Percentiles rank a stretch among this genome's conserved stretches.
Evolutionary conservation across 2,329 filamentous ascomycete genomes (phyloP).

Genomic region (Fusarium sublunatum): DNA sequence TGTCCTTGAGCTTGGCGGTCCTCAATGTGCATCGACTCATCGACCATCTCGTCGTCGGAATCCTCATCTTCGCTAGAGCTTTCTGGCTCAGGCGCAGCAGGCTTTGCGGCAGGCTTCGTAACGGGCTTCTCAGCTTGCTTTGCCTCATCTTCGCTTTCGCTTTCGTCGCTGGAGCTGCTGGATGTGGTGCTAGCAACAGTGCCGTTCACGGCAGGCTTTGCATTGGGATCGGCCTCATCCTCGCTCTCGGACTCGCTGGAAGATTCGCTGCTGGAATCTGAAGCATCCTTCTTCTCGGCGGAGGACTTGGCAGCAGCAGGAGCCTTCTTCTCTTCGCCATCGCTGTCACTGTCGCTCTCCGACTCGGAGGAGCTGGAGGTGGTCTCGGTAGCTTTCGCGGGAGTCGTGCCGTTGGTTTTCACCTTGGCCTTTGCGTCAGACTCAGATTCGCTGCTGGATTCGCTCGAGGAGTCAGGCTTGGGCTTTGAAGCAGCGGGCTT

Average conservation of each 20-base stretch:
- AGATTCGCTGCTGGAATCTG: constrained; percentile 42
- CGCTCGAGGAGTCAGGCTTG: constrained; percentile 36
- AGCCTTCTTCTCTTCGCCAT: constrained; percentile 39
- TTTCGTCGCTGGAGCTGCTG: constrained; percentile 43
- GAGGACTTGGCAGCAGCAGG: constrained; percentile 29
- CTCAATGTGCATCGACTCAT: constrained; percentile 56
- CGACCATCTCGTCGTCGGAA: constrained; percentile 49
- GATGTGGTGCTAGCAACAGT: constrained; percentile 25
- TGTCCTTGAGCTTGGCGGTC: constrained; percentile 48
- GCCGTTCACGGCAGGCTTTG: constrained; percentile 37
- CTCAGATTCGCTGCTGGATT: constrained; percentile 48
- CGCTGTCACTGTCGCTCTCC: constrained; percentile 49
- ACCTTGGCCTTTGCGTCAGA: constrained; percentile 40
- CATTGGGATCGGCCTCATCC: constrained; percentile 34
- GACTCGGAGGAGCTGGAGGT: constrained; percentile 45
- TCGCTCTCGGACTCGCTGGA: constrained; percentile 48
- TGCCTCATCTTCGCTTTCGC: constrained; percentile 41
- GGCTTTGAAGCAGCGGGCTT: constrained; percentile 33
- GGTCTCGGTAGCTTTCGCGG: constrained; percentile 30
- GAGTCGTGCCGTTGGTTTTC: constrained; percentile 38
- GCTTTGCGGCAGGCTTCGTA: constrained; percentile 25
- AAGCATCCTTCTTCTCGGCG: constrained; percentile 26
- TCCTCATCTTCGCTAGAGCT: constrained; percentile 45
- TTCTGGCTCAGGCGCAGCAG: constrained; percentile 27
- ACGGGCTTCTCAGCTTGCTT: constrained; percentile 29